Evolutionary conservation across 331 rosid genomes (phyloP), one percentile per base, ranked within the genome.

Genomic region (Acacia concinna): DNA sequence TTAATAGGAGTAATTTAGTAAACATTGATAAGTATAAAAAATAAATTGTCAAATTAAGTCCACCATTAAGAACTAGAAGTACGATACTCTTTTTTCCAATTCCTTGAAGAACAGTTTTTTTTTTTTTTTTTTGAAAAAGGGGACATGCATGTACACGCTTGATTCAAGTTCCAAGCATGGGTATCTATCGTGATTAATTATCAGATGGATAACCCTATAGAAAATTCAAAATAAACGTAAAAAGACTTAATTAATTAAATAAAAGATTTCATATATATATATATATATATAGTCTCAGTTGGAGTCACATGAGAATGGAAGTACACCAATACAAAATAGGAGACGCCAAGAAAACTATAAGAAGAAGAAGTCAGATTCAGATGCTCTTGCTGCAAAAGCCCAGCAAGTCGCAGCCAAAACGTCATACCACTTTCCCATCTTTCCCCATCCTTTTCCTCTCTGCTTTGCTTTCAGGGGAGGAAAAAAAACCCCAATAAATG

Each of bases 371-470:
- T 91, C 91, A 87, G 18, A 70, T 70, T 88, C 56, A 67, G 88
- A 88, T 88, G 74, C 88, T 83, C 73, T 62, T 28, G 41, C 67
- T 74, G 67, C 87, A 77, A 91, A 47, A 78, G 54, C 82, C 91
- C 66, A 82, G 64, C 73, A 85, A 83, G 73, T 85, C 80, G 74
- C 70, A 54, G 81, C 91, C 91, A 89, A 91, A 88, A 78, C 77
- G 74, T 82, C 85, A 73, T 62, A 84, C 46, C 81, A 66, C 78
- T 60, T 80, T 78, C 70, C 72, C 77, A 74, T 63, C 85, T 66
- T 84, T 81, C 44, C 32, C 68, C 78, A 54, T 49, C 18, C 81
- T 68, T 83, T 78, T 21, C 10, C 76, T 64, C 81, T 49, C 18
- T 74, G 34, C 57, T 51, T 79, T 74, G 34, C 57, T 51, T 79